Conservation (phyloP, 768 basidiomycete species). For the Leccinellum albellum region DNA sequence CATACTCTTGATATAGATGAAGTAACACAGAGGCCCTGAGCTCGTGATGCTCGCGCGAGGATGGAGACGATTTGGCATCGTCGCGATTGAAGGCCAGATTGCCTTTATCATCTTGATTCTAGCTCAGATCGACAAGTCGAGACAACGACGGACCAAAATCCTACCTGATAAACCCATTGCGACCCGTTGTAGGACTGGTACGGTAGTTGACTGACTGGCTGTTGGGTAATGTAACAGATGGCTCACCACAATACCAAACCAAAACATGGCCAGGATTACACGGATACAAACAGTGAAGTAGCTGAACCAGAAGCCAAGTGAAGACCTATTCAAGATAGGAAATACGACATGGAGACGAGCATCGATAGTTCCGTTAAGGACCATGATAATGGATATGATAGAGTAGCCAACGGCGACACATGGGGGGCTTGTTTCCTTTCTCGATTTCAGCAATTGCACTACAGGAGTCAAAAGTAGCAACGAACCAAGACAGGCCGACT, state of each 20-base stretch:
- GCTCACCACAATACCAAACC: slow-evolving; percentile 70
- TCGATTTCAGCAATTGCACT: neutral
- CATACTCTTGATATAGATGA: slow-evolving; percentile 64
- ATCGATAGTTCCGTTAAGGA: slow-evolving; percentile 78
- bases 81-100: slow-evolving; percentile 73
- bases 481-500: slow-evolving; percentile 67
- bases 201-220: neutral
- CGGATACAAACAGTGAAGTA: slow-evolving; percentile 84
- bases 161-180: slow-evolving; percentile 66
- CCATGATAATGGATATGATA: slow-evolving; percentile 71
- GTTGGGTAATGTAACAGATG: neutral
- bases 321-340: slow-evolving; percentile 73
- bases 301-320: slow-evolving; percentile 87
- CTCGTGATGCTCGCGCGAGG: slow-evolving; percentile 59
- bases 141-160: neutral
- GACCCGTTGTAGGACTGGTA: slow-evolving; percentile 54
- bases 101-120: slow-evolving; percentile 62
- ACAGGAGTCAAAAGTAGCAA: neutral
- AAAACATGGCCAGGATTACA: slow-evolving; percentile 74
- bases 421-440: slow-evolving; percentile 58
- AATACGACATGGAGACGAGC: slow-evolving; percentile 77
- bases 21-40: slow-evolving; percentile 68
- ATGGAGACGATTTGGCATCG: slow-evolving; percentile 62
- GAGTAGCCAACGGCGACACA: slow-evolving; percentile 70
- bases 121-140: neutral